A percentile compares a stretch with the other conserved stretches of the same genome.
Conservation (phyloP, 768 basidiomycete species). For the Agaricus bisporus region DNA sequence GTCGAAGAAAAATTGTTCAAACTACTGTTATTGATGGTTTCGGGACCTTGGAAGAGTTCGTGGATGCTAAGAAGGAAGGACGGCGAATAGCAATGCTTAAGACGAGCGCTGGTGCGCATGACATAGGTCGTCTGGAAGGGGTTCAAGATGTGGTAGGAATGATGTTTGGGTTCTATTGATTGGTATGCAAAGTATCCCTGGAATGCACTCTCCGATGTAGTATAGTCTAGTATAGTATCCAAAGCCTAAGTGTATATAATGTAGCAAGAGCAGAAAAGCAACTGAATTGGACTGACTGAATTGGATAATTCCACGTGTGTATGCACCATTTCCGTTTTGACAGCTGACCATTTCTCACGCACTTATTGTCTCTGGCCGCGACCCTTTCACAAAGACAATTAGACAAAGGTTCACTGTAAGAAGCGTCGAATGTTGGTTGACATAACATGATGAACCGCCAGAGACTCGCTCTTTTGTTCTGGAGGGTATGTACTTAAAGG, state of each 20-base stretch:
- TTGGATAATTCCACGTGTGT: background rate
- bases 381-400: constrained; percentile 1
- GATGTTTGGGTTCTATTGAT: constrained; percentile 30
- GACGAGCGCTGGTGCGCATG: constrained; percentile 53
- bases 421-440: no score
- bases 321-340: background rate
- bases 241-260: background rate
- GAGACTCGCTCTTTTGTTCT: constrained; percentile 15
- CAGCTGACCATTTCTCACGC: background rate
- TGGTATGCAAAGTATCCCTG: background rate
- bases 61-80: constrained; percentile 27
- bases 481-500: constrained; percentile 11
- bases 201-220: background rate
- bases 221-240: background rate
- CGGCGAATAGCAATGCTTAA: constrained; percentile 51
- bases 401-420: background rate
- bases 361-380: background rate
- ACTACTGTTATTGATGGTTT: constrained; percentile 34
- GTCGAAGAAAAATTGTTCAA: constrained; percentile 35
- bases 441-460: background rate
- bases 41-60: constrained; percentile 37
- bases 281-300: background rate
- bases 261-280: no score
- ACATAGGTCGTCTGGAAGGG: constrained; percentile 57
- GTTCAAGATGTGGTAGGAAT: constrained; percentile 57